Evolutionary conservation across 2,329 filamentous ascomycete genomes (phyloP), one percentile per base, ranked within the genome.

Genomic region (Cephalotrichum gorgonifer): DNA sequence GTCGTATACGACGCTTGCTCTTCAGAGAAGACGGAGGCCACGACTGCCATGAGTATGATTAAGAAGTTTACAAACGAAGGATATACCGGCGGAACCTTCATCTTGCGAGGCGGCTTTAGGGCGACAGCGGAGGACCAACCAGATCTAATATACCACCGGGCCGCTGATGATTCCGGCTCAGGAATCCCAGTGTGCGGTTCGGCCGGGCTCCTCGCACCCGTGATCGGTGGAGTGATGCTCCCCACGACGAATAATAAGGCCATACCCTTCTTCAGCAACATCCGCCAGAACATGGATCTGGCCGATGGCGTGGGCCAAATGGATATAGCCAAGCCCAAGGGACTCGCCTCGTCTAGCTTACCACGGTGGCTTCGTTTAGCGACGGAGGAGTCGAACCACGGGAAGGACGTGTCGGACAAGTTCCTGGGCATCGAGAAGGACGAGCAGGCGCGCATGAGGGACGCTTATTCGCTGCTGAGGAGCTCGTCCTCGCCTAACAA

Each of bases 251-350:
- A 80, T 54, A 81, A 81, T 52, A 78, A 80, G 1, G 75, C 81
- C 0, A 7, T 20, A 20, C 90, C 91, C 0, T 97, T 98, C 69
- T 97, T 97, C 64, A 82, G 83, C 53, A 97, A 96, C 55, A 97
- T 98, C 57, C 82, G 93, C 41, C 93, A 97, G 63, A 95, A 97
- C 54, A 91, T 94, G 79, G 93, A 97, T 60, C 73, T 98, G 17
- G 85, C 94, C 28, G 89, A 88, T 55, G 93, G 93, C 20, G 91
- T 97, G 11, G 93, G 93, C 0, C 90, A 95, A 57, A 81, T 83
- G 58, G 75, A 81, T n/a, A 61, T 81, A 6, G 58, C 62, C 2
- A 60, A 76, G 8, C 76, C 76, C 0, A 39, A 62, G 2, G 69
- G 64, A n/a, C 55, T 78, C 8, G 64, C 73, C 28, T 60, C 65